Percentiles rank a stretch among this genome's conserved stretches.
Evolutionary conservation across 2,329 filamentous ascomycete genomes (phyloP).

Genomic region (Neonectria neomacrospora): DNA sequence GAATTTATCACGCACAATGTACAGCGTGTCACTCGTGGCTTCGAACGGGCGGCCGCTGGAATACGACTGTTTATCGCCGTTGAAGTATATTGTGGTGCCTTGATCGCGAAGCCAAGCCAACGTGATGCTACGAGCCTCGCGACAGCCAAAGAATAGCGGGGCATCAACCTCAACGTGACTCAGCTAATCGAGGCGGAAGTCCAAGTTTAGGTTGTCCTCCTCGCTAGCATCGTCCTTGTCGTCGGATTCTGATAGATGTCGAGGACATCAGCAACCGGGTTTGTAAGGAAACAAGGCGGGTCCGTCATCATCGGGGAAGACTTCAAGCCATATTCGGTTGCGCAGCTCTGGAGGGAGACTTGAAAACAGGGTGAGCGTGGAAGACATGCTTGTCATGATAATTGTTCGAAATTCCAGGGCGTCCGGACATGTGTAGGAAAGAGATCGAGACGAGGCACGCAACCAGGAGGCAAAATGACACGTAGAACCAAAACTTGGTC

Average conservation of each 20-base stretch:
- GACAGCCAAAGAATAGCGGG: constrained; percentile 15
- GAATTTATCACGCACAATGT: constrained; percentile 13
- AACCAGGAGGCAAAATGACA: not conserved
- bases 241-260: constrained; percentile 4
- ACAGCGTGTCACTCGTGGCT: constrained; percentile 9
- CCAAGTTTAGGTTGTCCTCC: not conserved
- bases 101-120: constrained; percentile 10
- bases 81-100: not conserved
- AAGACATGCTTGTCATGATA: not conserved
- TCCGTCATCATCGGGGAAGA: not conserved
- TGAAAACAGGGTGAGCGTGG: constrained; percentile 14
- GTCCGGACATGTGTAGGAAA: not conserved
- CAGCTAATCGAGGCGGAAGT: constrained; percentile 21
- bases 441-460: not conserved
- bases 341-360: constrained; percentile 23
- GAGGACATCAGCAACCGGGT: constrained; percentile 19
- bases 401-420: no score
- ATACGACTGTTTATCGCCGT: not conserved
- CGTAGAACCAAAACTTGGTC: no score
- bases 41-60: constrained; percentile 26
- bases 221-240: not conserved
- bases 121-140: constrained; percentile 15
- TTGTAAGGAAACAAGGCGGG: constrained; percentile 7
- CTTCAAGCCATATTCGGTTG: constrained; percentile 21
- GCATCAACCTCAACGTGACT: not conserved